Evolutionary conservation across 257 asterid species (phyloP).

Genomic region (Solanum dulcamara): DNA sequence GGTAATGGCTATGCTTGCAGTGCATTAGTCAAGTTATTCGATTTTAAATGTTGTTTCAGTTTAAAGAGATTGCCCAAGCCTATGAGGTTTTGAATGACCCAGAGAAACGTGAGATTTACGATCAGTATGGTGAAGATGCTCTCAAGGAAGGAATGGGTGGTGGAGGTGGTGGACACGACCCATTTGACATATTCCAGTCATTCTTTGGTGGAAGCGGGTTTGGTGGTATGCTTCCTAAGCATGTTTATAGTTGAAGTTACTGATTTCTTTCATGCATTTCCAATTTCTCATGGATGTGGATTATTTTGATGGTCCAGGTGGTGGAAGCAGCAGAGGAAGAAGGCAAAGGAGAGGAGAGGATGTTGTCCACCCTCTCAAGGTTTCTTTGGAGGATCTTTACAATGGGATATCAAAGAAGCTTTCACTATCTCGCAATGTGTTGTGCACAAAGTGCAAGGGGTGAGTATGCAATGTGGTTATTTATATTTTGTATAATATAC

Average conservation of each 20-base stretch:
- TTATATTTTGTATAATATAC: not conserved
- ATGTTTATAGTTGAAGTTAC: not conserved
- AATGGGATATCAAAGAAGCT: slow-evolving; percentile 15
- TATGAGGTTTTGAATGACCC: slow-evolving; percentile 10
- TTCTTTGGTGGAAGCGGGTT: slow-evolving; percentile 11
- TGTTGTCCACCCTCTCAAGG: slow-evolving; percentile 17
- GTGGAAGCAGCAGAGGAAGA: slow-evolving; percentile 17
- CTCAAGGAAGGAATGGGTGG: slow-evolving; percentile 18
- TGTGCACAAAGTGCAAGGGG: slow-evolving; percentile 20
- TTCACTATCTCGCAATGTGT: slow-evolving; percentile 12
- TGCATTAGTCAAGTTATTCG: not conserved
- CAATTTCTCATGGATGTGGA: not conserved
- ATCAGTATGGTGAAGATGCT: slow-evolving; percentile 19
- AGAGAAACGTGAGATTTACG: slow-evolving; percentile 16
- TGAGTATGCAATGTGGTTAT: not conserved
- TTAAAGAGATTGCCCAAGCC: slow-evolving; percentile 16
- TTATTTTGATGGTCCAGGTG: not conserved
- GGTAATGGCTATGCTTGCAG: not conserved
- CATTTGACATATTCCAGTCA: slow-evolving; percentile 16
- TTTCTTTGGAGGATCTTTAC: slow-evolving; percentile 16
- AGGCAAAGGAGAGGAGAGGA: slow-evolving; percentile 18
- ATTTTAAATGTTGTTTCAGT: not conserved
- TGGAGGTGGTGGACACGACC: slow-evolving; percentile 17
- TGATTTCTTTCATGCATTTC: not conserved
- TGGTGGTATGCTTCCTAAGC: slow-evolving; percentile 1